phyloP scores from a whole-genome alignment of 345 rosid genomes.

The Moricandia arvensis region DNA sequence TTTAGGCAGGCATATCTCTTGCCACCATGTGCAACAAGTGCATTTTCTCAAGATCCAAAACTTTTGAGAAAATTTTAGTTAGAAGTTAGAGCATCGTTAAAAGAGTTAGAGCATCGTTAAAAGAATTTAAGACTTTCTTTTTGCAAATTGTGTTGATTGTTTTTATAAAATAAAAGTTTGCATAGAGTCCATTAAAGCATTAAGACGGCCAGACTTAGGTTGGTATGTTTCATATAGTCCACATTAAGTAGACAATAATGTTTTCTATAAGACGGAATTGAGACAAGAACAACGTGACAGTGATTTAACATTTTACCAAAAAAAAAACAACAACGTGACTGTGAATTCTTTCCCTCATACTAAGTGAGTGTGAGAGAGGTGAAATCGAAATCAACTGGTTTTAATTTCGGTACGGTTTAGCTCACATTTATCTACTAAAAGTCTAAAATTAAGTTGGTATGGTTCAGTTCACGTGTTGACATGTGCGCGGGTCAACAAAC shows the following conservation, averaged over 20 bases:
- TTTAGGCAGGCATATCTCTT: too few species aligned
- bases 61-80: too few species aligned
- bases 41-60: too few species aligned
- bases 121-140: too few species aligned
- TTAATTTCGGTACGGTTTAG: not conserved
- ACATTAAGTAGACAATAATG: not conserved
- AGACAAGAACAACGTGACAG: not conserved
- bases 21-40: too few species aligned
- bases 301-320: not conserved
- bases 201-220: too few species aligned
- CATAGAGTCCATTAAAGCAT: too few species aligned
- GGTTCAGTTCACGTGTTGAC: slow-evolving; percentile 18
- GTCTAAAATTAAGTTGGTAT: not conserved
- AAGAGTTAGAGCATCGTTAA: too few species aligned
- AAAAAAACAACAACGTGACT: not conserved
- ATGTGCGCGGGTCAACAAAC: slow-evolving; percentile 30
- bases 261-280: not conserved
- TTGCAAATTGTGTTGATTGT: too few species aligned
- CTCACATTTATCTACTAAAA: not conserved
- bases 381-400: not conserved
- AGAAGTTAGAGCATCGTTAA: too few species aligned
- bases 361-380: not conserved
- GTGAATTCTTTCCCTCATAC: not conserved
- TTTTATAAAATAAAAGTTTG: too few species aligned
- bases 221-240: not conserved